Base-by-base conservation (phyloP, 208 protist species). In the Herpetomonas tarakana region DNA sequence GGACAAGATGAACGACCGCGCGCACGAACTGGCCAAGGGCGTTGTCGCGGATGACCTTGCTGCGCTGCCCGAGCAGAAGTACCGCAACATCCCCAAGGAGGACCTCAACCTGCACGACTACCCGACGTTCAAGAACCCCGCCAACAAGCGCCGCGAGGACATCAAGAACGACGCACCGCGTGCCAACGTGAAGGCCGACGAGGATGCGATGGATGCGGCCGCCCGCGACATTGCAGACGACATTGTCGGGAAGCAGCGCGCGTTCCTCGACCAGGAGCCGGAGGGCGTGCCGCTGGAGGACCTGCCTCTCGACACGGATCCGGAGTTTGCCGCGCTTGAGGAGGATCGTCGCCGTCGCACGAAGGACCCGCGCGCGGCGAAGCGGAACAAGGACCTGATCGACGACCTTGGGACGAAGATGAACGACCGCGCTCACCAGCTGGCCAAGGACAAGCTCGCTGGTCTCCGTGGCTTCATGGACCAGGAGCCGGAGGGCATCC, bases 1-100 rank as follows among this genome's bases (percentile, higher is more conserved):
- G 68, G 76, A 86, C 28, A 86, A 83, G 59, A 80, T 94, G 73
- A 87, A 84, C 64, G 73, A 90, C 58, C 83, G 84, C 30, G 82
- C 74, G 9, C 68, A 81, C 30, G 79, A 86, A 62, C 69, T 94
- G 31, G 88, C 88, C 0, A 67, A 71, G 39, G 68, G 64, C 18
- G 73, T 84, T 29, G 69, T 88, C 3, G 69, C 71, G 2, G 78
- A 89, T 26, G 84, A 92, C 60, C 68, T 91, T 9, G 68, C 67
- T 4, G 62, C 39, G 51, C 68, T 94, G 52, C 74, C 71, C 35
- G 60, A 51, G 35, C 55, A 73, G 2, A 64, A 61, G 18, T 92
- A 92, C 76, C 75, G 78, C 29, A 70, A 77, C 47, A 88, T 92
- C 47, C 71, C 78, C 16, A 86, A 74, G 70, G 83, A 84, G 45